A percentile compares a stretch with the other conserved stretches of the same genome.
Conservation (phyloP, 352 stramenopile genomes). For the Sclerospora graminicola region DNA sequence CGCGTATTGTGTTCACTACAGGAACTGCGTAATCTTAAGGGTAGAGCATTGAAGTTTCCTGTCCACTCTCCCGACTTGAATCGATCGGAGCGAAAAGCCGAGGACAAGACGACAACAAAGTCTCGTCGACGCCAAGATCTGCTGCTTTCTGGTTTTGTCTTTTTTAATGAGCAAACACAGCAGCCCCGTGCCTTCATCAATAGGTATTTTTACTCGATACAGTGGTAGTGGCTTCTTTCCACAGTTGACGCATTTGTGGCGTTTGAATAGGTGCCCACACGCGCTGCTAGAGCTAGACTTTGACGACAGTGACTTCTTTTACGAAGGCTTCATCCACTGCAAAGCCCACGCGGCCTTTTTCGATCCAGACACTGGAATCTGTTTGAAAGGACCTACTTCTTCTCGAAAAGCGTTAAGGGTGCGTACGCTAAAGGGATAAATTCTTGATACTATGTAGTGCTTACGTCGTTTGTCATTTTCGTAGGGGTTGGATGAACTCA, state of each 20-base stretch:
- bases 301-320: slow-evolving; percentile 77
- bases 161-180: slow-evolving; percentile 33
- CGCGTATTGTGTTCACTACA: slow-evolving; percentile 52
- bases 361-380: slow-evolving; percentile 63
- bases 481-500: slow-evolving; percentile 30
- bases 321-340: slow-evolving; percentile 69
- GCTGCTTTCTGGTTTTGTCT: slow-evolving; percentile 50
- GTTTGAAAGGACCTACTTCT: slow-evolving; percentile 39
- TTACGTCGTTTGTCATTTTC: not conserved
- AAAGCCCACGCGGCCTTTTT: slow-evolving; percentile 77
- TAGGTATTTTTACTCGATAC: slow-evolving; percentile 8
- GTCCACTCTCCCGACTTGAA: slow-evolving; percentile 12
- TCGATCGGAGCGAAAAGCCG: not conserved
- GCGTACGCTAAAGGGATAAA: slow-evolving; percentile 9
- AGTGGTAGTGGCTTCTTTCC: not conserved
- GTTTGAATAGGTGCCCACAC: slow-evolving; percentile 38
- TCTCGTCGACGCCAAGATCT: slow-evolving; percentile 17
- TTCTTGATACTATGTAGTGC: not conserved
- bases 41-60: slow-evolving; percentile 53
- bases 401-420: slow-evolving; percentile 29
- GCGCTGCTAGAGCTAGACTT: slow-evolving; percentile 65
- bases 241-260: slow-evolving; percentile 1
- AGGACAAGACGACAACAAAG: not conserved
- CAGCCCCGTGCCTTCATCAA: slow-evolving; percentile 51
- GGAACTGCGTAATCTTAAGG: slow-evolving; percentile 28